Base-by-base conservation (phyloP, 1,284 basidiomycete genomes). In the Trametes sp. region DNA sequence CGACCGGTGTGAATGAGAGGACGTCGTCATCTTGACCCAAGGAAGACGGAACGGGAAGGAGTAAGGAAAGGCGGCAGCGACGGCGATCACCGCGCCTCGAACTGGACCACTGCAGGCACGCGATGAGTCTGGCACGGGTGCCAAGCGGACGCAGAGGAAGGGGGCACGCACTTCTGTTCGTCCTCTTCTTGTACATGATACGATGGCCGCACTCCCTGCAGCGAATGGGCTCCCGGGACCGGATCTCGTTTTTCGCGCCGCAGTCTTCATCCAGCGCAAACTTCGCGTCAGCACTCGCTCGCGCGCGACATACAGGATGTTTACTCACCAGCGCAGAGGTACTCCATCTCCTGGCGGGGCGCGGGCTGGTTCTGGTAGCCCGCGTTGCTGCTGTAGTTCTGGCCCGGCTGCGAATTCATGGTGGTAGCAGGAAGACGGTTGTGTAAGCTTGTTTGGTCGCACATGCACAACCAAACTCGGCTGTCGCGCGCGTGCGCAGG, bases 131-230 rank as follows among this genome's bases (percentile, higher is more conserved):
- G 10, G 10, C 19, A 66, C 62, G 68, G 63, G 56, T 60, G 14
- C 55, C 42, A 50, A 14, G 45, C 52, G 36, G 28, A 29, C 23
- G 8, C 63, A 66, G 41, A 59, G 52, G 6, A 63, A 66, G 65
- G 38, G 59, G 53, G 36, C n/a, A 88, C 94, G 76, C 75, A 98
- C 97, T 98, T 82, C 95, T 84, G 75, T 89, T 94, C 23, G 96
- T 98, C 71, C 97, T 83, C 79, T 98, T 98, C 82, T 99, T 99
- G 83, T 98, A 98, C 95, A 99, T 98, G 76, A 99, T 96, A 67
- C 97, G 89, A 77, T 98, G 97, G 2, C 97, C 97, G 74, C 97
- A 99, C 76, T 98, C 96, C 71, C 93, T 87, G 80, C 97, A 99
- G 61, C 97, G 90, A 71, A 98, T 98, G 49, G 95, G 94, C 77